A percentile compares a stretch with the other conserved stretches of the same genome.
These are phyloP conservation scores for Eucalyptus tenuipes DNA, from an alignment of 345 rosid species.

Conservation along the genomic window DNA sequence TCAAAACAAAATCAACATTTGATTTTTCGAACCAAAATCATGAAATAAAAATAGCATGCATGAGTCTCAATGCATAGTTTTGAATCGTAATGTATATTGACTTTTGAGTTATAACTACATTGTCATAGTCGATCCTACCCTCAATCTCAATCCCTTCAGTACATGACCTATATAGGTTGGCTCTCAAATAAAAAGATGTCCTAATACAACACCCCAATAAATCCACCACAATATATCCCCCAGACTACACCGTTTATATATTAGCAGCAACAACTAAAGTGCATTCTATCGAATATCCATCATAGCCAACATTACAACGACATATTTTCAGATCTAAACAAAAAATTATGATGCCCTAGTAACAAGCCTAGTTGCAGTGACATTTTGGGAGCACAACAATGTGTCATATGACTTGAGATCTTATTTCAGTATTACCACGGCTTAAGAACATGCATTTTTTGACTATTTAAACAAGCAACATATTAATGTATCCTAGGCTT, in stretches of 20 bases:
- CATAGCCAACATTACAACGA: neutral
- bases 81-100: neutral
- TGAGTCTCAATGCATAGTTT: neutral
- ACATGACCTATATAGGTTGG: neutral
- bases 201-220: neutral
- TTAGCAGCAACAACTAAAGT: neutral
- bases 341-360: neutral
- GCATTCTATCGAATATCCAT: neutral
- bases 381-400: neutral
- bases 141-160: neutral
- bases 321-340: no score
- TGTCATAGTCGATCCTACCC: neutral
- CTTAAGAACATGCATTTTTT: neutral
- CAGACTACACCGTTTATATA: neutral
- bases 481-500: neutral
- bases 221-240: neutral
- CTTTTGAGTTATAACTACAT: neutral
- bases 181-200: neutral
- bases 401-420: neutral
- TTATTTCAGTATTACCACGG: neutral
- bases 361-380: neutral
- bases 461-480: neutral
- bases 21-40: neutral
- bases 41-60: neutral
- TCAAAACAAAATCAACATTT: neutral